Percentiles rank a stretch among this genome's conserved stretches.
Evolutionary conservation across 2,329 filamentous ascomycete species (phyloP).

Genomic region (Domatiomyces globalis): DNA sequence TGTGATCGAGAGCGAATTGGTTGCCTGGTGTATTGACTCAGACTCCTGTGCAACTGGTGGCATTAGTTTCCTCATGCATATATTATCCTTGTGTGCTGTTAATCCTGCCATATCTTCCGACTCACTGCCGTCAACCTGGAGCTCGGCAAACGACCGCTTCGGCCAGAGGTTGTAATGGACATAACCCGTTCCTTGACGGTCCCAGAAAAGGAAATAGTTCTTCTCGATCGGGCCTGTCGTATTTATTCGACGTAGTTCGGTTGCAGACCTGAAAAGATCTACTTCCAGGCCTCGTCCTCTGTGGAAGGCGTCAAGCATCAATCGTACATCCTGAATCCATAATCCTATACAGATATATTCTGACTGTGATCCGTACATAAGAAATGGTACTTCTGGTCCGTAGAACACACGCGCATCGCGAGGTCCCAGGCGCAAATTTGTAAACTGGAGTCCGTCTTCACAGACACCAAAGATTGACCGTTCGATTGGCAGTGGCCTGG

Average conservation of each 20-base stretch:
- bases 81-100: constrained; percentile 26
- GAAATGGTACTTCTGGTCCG: constrained; percentile 37
- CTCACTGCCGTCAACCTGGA: constrained; percentile 32
- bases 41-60: constrained; percentile 24
- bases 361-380: constrained; percentile 44
- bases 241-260: constrained; percentile 33
- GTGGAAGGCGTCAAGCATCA: constrained; percentile 30
- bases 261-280: constrained; percentile 24
- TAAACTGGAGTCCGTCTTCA: constrained; percentile 27
- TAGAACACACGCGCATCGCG: constrained; percentile 46
- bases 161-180: constrained; percentile 42
- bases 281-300: constrained; percentile 19
- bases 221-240: constrained; percentile 39
- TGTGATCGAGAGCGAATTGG: constrained; percentile 43
- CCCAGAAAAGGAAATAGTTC: constrained; percentile 52
- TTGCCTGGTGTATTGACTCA: constrained; percentile 44
- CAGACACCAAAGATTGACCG: constrained; percentile 34
- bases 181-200: constrained; percentile 32
- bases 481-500: constrained; percentile 21
- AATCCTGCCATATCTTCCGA: constrained; percentile 34
- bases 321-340: constrained; percentile 41
- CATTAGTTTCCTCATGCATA: constrained; percentile 35
- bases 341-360: constrained; percentile 42
- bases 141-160: constrained; percentile 35
- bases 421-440: constrained; percentile 29